A percentile compares a stretch with the other conserved stretches of the same genome.
Conservation (phyloP, 2,329 filamentous ascomycete genomes). For the Cytospora piceae region DNA sequence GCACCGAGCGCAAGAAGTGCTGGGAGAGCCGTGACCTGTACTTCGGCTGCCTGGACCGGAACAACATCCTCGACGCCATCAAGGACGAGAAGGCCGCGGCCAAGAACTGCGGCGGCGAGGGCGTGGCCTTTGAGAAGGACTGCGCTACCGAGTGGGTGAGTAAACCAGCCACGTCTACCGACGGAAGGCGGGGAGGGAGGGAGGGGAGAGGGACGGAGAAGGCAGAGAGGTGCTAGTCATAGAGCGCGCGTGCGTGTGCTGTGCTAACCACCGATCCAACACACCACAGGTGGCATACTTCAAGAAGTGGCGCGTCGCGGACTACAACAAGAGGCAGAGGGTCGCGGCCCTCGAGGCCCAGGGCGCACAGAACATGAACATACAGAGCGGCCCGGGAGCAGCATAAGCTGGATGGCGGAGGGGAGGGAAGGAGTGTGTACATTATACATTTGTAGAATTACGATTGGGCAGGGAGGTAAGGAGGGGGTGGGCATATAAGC, state of each 20-base stretch:
- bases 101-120: slow-evolving; percentile 46
- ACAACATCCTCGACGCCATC: slow-evolving; percentile 74
- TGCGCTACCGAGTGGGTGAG: slow-evolving; percentile 91
- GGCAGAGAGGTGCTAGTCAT: not conserved
- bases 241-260: not conserved
- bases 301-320: slow-evolving; percentile 93
- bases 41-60: slow-evolving; percentile 83
- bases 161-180: slow-evolving; percentile 32
- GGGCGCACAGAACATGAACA: slow-evolving; percentile 66
- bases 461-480: not conserved
- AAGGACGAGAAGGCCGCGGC: slow-evolving; percentile 47
- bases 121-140: slow-evolving; percentile 73
- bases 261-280: not conserved
- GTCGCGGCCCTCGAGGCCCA: slow-evolving; percentile 75
- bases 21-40: slow-evolving; percentile 89
- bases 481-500: not conserved
- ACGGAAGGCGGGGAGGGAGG: not conserved
- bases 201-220: not conserved
- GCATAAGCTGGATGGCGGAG: slow-evolving; percentile 7
- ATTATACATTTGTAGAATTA: not conserved
- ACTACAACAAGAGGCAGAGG: slow-evolving; percentile 81
- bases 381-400: slow-evolving; percentile 33
- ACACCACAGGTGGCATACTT: slow-evolving; percentile 86
- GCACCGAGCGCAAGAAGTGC: slow-evolving; percentile 79
- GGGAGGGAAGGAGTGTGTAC: not conserved